Conservation (phyloP, 2,329 filamentous ascomycete genomes). For the Microsporum audouinii region DNA sequence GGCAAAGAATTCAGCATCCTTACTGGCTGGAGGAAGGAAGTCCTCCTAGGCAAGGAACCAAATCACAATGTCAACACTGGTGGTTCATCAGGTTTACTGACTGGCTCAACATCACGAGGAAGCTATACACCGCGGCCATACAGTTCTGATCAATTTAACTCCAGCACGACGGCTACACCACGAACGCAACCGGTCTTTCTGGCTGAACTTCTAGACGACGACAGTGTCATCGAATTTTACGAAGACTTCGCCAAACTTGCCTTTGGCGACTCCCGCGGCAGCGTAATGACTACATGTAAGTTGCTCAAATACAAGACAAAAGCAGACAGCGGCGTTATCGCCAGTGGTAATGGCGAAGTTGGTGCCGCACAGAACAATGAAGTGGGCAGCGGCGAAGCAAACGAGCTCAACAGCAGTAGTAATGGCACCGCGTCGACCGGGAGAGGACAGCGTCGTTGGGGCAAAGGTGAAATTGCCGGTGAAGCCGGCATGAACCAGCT, state of each 20-base stretch:
- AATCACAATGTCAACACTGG: constrained; percentile 80
- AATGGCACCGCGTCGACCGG: constrained; percentile 1
- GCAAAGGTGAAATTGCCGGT: constrained; percentile 36
- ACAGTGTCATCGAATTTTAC: constrained; percentile 87
- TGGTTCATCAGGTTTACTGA: constrained; percentile 28
- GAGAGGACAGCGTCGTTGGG: constrained; percentile 32
- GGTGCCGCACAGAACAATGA: constrained; percentile 6
- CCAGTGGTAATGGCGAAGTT: constrained; percentile 24
- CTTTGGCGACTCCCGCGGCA: constrained; percentile 80
- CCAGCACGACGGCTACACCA: constrained; percentile 25
- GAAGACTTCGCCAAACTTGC: constrained; percentile 89
- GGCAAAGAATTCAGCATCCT: constrained; percentile 95
- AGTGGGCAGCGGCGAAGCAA: constrained; percentile 16
- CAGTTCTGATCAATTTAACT: constrained; percentile 23
- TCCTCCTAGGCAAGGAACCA: constrained; percentile 73
- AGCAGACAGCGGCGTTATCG: constrained; percentile 39
- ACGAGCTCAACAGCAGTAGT: background rate
- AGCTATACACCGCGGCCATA: constrained; percentile 39
- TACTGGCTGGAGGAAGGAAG: constrained; percentile 85
- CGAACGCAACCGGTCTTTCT: constrained; percentile 72
- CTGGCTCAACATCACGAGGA: constrained; percentile 34
- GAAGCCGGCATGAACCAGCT: constrained; percentile 65
- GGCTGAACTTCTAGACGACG: constrained; percentile 84
- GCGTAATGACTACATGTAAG: constrained; percentile 71
- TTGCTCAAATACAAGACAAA: constrained; percentile 81